These are phyloP conservation scores for Fusarium neocosmosporiellum DNA, from an alignment of 2,329 filamentous ascomycete species.

Conservation along the genomic window DNA sequence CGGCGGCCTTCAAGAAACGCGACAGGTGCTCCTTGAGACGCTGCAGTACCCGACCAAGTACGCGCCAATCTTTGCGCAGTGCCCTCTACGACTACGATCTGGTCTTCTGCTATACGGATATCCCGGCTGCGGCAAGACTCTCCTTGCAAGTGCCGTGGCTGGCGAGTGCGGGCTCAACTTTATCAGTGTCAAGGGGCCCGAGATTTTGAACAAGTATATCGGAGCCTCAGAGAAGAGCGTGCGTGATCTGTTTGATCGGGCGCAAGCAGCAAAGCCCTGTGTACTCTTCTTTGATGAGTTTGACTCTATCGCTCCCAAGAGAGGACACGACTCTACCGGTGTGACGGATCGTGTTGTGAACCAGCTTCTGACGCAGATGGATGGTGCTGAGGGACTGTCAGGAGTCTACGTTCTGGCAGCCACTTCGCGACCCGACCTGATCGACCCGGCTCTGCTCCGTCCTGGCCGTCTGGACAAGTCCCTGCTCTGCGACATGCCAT, in stretches of 20 bases:
- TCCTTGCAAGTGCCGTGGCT: constrained; percentile 95
- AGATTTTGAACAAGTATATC: constrained; percentile 99
- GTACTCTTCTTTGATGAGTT: constrained; percentile 99
- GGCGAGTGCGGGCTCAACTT: constrained; percentile 98
- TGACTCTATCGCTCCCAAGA: constrained; percentile 95
- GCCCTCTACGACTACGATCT: constrained; percentile 92
- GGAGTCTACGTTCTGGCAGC: constrained; percentile 97
- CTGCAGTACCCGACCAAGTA: constrained; percentile 98
- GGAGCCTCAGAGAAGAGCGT: constrained; percentile 97
- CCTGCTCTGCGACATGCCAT: constrained; percentile 89
- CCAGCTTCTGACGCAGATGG: constrained; percentile 98
- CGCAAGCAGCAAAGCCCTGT: constrained; percentile 89
- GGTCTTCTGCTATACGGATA: constrained; percentile 94
- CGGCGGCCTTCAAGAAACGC: constrained; percentile 86
- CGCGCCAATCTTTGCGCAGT: constrained; percentile 96
- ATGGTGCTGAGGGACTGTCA: constrained; percentile 92
- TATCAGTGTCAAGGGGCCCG: constrained; percentile 97
- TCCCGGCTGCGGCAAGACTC: constrained; percentile 95
- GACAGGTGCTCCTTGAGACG: constrained; percentile 92
- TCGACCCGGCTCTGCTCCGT: constrained; percentile 91
- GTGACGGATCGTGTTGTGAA: constrained; percentile 99
- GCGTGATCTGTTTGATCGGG: constrained; percentile 92
- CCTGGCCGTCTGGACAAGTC: constrained; percentile 95
- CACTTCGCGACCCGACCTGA: constrained; percentile 91
- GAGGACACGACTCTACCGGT: constrained; percentile 95